Percentiles rank a stretch among this genome's conserved stretches.
Evolutionary conservation across 2,329 filamentous ascomycete species (phyloP).

Genomic region (Ascomycota sp.): DNA sequence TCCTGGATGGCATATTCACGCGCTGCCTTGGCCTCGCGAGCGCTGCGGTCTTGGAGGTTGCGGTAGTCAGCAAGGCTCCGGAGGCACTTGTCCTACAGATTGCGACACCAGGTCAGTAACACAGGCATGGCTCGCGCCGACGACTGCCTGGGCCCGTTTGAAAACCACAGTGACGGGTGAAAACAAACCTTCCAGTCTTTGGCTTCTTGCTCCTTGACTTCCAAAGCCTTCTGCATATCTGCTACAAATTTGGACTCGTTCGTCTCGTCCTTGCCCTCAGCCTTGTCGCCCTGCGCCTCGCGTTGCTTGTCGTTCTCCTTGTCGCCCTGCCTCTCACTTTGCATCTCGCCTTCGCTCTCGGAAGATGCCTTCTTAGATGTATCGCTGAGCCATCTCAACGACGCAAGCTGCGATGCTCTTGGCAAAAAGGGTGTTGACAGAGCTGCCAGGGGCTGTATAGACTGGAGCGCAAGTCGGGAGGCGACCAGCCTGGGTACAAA

Average conservation of each 20-base stretch:
- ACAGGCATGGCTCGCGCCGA: not conserved
- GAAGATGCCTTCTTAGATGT: conserved; percentile 13
- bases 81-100: conserved; percentile 65
- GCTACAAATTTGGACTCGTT: conserved; percentile 15
- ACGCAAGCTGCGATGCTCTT: conserved; percentile 14
- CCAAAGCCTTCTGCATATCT: conserved; percentile 27
- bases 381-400: conserved; percentile 27
- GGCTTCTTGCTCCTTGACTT: conserved; percentile 28
- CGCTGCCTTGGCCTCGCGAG: conserved; percentile 69
- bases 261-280: conserved; percentile 6
- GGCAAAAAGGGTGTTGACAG: conserved; percentile 13
- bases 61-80: conserved; percentile 90
- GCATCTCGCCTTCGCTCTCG: no score
- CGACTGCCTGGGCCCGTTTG: not conserved
- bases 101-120: no score
- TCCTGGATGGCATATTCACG: conserved; percentile 87
- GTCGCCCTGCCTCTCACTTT: no score
- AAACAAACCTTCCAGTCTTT: conserved; percentile 62
- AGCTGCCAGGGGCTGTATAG: conserved; percentile 15
- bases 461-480: conserved; percentile 14
- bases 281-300: not conserved
- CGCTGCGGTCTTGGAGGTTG: conserved; percentile 87
- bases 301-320: conserved; percentile 9
- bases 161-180: conserved; percentile 3
- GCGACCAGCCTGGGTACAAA: conserved; percentile 15